phyloP scores from a whole-genome alignment of 2,329 filamentous ascomycete genomes.

The Tolypocladium ophioglossoides region DNA sequence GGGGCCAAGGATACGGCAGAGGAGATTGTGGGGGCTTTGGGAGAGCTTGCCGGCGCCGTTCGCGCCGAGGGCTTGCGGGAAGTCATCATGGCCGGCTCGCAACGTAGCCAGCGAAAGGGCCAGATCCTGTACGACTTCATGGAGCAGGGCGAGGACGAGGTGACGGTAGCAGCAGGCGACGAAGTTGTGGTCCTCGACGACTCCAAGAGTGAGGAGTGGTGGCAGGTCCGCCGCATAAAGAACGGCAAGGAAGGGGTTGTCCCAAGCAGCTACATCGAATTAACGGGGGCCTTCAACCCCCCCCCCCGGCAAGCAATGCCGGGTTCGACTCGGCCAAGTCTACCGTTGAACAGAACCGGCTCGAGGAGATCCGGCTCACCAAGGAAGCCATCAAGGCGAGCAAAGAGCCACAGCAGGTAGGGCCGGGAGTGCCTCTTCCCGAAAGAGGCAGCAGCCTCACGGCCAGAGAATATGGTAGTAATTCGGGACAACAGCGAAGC shows the following conservation, averaged over 20 bases:
- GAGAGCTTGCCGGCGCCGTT: conserved; percentile 78
- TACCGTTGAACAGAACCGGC: conserved; percentile 62
- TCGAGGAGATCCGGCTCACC: conserved; percentile 75
- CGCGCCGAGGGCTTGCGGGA: conserved; percentile 77
- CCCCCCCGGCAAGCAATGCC: conserved; percentile 27
- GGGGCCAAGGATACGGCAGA: conserved; percentile 94
- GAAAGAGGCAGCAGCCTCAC: conserved; percentile 70
- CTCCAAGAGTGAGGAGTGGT: conserved; percentile 92
- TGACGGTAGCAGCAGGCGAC: conserved; percentile 80
- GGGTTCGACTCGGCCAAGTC: conserved; percentile 47
- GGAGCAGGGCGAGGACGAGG: conserved; percentile 93
- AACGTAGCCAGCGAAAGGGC: conserved; percentile 65
- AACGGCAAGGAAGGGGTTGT: conserved; percentile 94
- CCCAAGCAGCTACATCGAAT: conserved; percentile 89
- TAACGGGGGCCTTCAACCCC: conserved; percentile 55
- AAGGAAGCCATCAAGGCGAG: conserved; percentile 64
- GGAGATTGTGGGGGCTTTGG: conserved; percentile 80
- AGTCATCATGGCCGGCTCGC: conserved; percentile 70
- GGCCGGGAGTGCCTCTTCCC: conserved; percentile 64
- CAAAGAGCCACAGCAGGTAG: conserved; percentile 55
- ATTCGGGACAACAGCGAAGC: conserved; percentile 59
- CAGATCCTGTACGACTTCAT: conserved; percentile 89
- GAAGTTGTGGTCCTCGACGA: conserved; percentile 89
- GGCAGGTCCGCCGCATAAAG: conserved; percentile 84
- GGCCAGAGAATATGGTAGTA: conserved; percentile 55